Conservation (phyloP, 768 basidiomycete species). For the Trametes villosa region DNA sequence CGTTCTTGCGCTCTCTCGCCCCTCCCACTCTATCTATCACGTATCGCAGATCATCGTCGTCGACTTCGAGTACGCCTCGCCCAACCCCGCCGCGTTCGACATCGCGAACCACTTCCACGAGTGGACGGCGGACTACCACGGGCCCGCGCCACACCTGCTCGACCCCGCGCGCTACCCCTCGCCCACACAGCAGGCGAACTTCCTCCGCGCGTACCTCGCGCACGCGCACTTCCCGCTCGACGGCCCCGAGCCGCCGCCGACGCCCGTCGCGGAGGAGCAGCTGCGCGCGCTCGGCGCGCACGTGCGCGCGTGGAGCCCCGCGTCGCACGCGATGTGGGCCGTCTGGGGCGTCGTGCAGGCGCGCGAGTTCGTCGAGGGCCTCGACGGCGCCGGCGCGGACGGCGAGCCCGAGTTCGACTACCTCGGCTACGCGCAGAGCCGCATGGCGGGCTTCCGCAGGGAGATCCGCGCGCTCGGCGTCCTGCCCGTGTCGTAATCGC, state of each 20-base stretch:
- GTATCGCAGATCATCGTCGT: slow-evolving; percentile 81
- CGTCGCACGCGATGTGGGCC: slow-evolving; percentile 91
- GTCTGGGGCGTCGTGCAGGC: slow-evolving; percentile 96
- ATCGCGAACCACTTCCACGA: slow-evolving; percentile 98
- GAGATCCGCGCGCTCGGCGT: slow-evolving; percentile 55
- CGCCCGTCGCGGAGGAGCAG: slow-evolving; percentile 28
- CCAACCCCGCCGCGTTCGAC: slow-evolving; percentile 92
- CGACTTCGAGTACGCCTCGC: slow-evolving; percentile 96
- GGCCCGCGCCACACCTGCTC: slow-evolving; percentile 67
- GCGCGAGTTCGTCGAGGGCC: slow-evolving; percentile 67
- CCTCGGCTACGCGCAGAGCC: slow-evolving; percentile 74
- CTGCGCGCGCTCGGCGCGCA: slow-evolving; percentile 68
- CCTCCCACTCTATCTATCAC: background rate
- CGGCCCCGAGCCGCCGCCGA: slow-evolving; percentile 29
- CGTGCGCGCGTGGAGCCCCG: slow-evolving; percentile 87
- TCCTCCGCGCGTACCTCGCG: slow-evolving; percentile 82
- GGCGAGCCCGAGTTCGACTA: slow-evolving; percentile 87
- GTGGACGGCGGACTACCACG: slow-evolving; percentile 93
- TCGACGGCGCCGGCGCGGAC: no score
- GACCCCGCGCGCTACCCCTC: slow-evolving; percentile 73
- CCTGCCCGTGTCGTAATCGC: slow-evolving; percentile 6
- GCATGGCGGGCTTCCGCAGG: slow-evolving; percentile 65
- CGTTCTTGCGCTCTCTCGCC: background rate
- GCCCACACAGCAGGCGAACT: slow-evolving; percentile 71
- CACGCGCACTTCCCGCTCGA: slow-evolving; percentile 46